Evolutionary conservation across 208 protist species (phyloP).

Genomic region (Novymonas esmeraldas): DNA sequence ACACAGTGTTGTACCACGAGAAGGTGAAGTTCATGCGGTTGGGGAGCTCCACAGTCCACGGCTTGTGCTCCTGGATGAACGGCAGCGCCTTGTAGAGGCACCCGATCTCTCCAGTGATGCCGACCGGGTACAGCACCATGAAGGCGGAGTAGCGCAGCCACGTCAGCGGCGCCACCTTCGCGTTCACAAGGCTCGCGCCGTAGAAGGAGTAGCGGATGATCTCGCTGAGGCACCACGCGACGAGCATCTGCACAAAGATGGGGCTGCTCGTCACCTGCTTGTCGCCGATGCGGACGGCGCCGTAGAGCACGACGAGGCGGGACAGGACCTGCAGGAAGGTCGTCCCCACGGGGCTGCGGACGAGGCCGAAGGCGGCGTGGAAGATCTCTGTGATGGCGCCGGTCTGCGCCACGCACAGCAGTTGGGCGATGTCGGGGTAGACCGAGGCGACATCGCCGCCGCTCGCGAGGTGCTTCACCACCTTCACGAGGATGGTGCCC

Average conservation of each 20-base stretch:
- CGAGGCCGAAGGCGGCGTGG: slow-evolving; percentile 78
- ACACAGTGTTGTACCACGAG: slow-evolving; percentile 76
- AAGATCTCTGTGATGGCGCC: slow-evolving; percentile 84
- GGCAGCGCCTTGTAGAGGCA: slow-evolving; percentile 77
- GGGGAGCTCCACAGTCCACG: slow-evolving; percentile 72
- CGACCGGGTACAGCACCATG: slow-evolving; percentile 90
- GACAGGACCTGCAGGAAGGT: slow-evolving; percentile 90
- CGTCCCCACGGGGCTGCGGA: slow-evolving; percentile 73
- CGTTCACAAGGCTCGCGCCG: slow-evolving; percentile 52
- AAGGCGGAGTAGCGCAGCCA: slow-evolving; percentile 93
- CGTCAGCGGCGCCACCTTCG: slow-evolving; percentile 48
- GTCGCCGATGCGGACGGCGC: slow-evolving; percentile 69
- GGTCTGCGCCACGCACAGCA: slow-evolving; percentile 84
- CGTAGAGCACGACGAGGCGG: slow-evolving; percentile 85
- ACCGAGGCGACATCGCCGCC: slow-evolving; percentile 47
- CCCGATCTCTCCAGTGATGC: slow-evolving; percentile 89
- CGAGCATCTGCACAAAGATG: slow-evolving; percentile 74
- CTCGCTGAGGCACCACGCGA: slow-evolving; percentile 87
- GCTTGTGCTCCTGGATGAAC: slow-evolving; percentile 65
- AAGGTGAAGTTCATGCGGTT: slow-evolving; percentile 85
- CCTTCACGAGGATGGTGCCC: slow-evolving; percentile 62
- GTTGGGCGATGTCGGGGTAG: slow-evolving; percentile 63
- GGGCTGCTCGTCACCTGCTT: slow-evolving; percentile 44
- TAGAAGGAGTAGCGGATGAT: slow-evolving; percentile 93
- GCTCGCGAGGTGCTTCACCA: slow-evolving; percentile 33